phyloP scores from a whole-genome alignment of 1,284 basidiomycete species.

The Filobasidium uniguttulatum region DNA sequence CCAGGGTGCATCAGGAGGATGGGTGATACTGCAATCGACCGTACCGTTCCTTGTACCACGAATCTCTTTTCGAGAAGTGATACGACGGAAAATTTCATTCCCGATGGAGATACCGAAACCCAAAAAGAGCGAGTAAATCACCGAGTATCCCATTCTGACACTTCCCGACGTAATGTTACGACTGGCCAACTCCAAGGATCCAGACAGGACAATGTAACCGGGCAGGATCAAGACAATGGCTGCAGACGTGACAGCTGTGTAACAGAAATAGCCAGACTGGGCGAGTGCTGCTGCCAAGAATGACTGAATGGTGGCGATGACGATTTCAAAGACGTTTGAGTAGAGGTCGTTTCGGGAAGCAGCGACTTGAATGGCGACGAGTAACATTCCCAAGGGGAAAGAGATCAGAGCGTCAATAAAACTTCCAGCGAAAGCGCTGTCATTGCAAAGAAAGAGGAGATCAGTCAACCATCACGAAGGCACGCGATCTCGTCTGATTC shows the following conservation, averaged over 20 bases:
- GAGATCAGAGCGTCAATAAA: constrained; percentile 66
- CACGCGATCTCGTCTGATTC: neutral
- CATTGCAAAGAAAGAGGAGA: constrained; percentile 13
- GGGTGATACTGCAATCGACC: constrained; percentile 46
- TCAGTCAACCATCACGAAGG: neutral
- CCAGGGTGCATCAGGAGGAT: constrained; percentile 42
- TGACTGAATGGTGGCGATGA: constrained; percentile 59
- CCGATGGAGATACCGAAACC: constrained; percentile 75
- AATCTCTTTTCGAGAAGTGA: constrained; percentile 36
- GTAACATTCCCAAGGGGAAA: constrained; percentile 65
- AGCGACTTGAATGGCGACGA: constrained; percentile 61
- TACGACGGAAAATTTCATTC: constrained; percentile 50
- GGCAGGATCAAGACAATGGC: constrained; percentile 80
- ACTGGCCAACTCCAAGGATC: constrained; percentile 60
- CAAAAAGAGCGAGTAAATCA: constrained; percentile 48
- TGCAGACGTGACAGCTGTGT: constrained; percentile 67
- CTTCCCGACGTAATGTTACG: constrained; percentile 70
- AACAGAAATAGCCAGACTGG: constrained; percentile 61
- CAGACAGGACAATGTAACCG: constrained; percentile 65
- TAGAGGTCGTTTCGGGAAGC: constrained; percentile 68
- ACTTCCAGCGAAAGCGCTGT: constrained; percentile 55
- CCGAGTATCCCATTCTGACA: constrained; percentile 66
- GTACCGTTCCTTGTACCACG: constrained; percentile 44
- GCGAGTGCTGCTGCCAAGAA: constrained; percentile 68
- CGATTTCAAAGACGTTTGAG: constrained; percentile 61